These are phyloP conservation scores for Lodderomyces oxycetoniae DNA, from an alignment of 1,139 yeast species.

Conservation along the genomic window DNA sequence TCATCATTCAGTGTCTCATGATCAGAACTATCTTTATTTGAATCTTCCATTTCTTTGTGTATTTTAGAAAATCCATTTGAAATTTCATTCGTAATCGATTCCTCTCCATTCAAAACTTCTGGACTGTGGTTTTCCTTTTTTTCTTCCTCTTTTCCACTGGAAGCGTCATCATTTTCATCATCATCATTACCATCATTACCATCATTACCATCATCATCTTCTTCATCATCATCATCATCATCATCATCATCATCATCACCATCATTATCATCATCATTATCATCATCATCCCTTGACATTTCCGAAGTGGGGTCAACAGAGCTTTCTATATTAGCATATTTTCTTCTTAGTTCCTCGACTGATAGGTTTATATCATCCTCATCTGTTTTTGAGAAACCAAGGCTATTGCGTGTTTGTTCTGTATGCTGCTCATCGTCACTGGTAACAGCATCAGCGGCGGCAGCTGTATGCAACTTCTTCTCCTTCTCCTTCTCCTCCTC, in stretches of 20 bases:
- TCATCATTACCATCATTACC: neutral
- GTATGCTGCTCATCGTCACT: constrained; percentile 7
- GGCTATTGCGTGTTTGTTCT: too few species aligned
- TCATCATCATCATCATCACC: constrained; percentile 3
- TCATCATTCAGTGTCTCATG: constrained; percentile 2
- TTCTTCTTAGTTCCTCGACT: constrained; percentile 59
- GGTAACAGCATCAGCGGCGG: constrained; percentile 29
- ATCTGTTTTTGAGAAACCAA: constrained; percentile 13
- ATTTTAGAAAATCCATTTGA: too few species aligned
- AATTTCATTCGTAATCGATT: too few species aligned
- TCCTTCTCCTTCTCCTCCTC: neutral
- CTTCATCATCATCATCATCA: constrained; percentile 2
- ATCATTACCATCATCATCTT: constrained; percentile 2
- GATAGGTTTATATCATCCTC: constrained; percentile 53
- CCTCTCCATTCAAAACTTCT: too few species aligned
- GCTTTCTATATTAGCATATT: constrained; percentile 52
- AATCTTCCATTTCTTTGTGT: too few species aligned
- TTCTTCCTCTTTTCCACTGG: constrained; percentile 2
- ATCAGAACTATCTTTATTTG: constrained; percentile 1
- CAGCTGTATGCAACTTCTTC: constrained; percentile 11
- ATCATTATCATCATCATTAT: neutral
- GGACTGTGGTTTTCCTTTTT: too few species aligned
- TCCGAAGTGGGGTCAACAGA: constrained; percentile 10
- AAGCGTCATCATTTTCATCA: neutral
- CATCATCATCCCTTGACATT: neutral